Base-by-base conservation (phyloP, 2,329 filamentous ascomycete species). In the Elsinoe australis region DNA sequence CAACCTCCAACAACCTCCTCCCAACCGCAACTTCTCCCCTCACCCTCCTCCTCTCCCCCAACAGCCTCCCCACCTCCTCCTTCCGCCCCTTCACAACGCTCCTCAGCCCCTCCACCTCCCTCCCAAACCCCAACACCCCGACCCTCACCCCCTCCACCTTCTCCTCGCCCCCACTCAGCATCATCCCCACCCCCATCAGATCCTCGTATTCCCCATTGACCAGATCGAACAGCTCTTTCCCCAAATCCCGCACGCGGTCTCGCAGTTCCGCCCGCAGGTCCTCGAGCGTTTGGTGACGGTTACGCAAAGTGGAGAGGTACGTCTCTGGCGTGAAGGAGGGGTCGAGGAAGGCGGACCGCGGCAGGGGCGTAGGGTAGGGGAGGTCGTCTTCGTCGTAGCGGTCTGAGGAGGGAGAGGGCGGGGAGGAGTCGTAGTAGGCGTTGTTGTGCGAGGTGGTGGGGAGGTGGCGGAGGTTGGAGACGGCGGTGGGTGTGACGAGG, bases 201-300 rank as follows among this genome's bases (percentile, higher is more conserved):
- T 90, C 85, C 39, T 87, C 83, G 64, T 98, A 96, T 66, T 98
- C 94, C 45, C 83, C 78, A 62, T 98, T 98, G 55, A 98, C 92
- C 5, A 98, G 78, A 67, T 95, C 90, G 14, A 98, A 74, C 2
- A 98, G 75, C 68, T 98, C 92, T 53, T 83, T 79, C 59, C 82
- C 85, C 52, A 98, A 82, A 15, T 83, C 76, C 56, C 85, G 79
- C 56, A 82, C 86, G 46, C 94, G 77, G 51, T 88, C 79, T 35
- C 89, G 82, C 12, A 98, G 74, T 60, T 98, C 94, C 4, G 82
- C 71, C 28, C 90, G 86, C 24, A 98, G 73, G 64, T 98, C 92
- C 63, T 95, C 89, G 39, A 98, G 85, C 0, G 90, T 95, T 65
- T 98, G 92, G 65, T 98, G 92, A 1, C 92, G 84, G 61, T 92